Base-by-base conservation (phyloP, 163 green algal species). In the Chlamydomonas reinhardtii region DNA sequence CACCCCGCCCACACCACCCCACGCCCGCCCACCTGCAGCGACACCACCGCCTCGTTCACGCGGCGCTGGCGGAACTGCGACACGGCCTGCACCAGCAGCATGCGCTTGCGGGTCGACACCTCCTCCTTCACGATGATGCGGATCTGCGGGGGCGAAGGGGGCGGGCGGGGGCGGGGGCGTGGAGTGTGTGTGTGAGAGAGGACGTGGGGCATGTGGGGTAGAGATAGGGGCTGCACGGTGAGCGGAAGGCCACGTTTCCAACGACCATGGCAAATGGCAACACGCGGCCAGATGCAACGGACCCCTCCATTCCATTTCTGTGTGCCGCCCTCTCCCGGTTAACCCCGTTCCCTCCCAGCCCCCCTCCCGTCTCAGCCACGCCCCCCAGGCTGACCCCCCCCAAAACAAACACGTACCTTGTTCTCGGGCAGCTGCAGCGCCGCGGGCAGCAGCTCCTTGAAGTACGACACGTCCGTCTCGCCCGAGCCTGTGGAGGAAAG, bases 341-440 rank as follows among this genome's bases (percentile, higher is more conserved):
- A 8, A 5, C 8, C 39, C 8, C 39, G 39, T 8, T 14, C 48
- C 11, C 48, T 17, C 6, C 48, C 48, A 2, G 48, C 48, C 48
- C 19, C 48, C 48, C 2, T 14, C 48, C 19, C 48, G 11, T 56
- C 48, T 14, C 48, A 2, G 48, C 48, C 48, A 17, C 48, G 11
- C 9, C 48, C 48, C 9, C 48, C 48, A 54, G 11, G 43, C 43
- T 54, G 6, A 17, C 48, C 12, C 12, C 48, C 48, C 14, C 12
- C 9, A 9, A 1, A 56, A 1, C 48, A 1, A 9, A 14, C 48
- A 22, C 59, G 25, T 43, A 89, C 84, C 74, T 85, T 85, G 68
- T 82, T 82, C 34, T 95, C 91, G 31, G 96, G 93, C 72, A 98
- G 87, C n/a, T 88, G 87, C 76, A 99, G 92, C 0, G 95, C 86